Base-by-base conservation (phyloP, 805 yeast species). In the Phaffomyces opuntiae region DNA sequence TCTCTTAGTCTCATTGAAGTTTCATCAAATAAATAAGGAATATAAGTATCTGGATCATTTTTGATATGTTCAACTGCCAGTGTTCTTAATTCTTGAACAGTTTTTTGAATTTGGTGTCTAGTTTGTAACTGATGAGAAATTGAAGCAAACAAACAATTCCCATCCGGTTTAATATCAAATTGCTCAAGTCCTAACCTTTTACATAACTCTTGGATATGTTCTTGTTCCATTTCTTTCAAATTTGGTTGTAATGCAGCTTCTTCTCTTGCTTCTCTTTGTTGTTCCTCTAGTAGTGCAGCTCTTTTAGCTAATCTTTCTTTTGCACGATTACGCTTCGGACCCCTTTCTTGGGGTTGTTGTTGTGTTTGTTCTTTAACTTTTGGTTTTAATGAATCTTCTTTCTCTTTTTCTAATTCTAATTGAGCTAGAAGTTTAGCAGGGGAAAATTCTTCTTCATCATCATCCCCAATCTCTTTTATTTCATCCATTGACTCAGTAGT, bases 81-180 rank as follows among this genome's bases (percentile, higher is more conserved):
- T 0, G 69, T 54, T 49, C 99, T 75, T 47, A 91, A 69, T 24
- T 77, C 78, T 47, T 72, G 69, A 14, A 80, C 70, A 1, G 72
- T 49, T 24, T 54, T 56, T 4, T 49, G 49, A 36, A 59, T 51
- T 3, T 58, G 65, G 29, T 77, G 87, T 21, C 95, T 75, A 4
- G 57, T 47, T 40, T 59, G 53, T 50, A 91, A 65, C 59, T 91
- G 98, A 60, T 91, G 96, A 21, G 81, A 70, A 17, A 91, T 74
- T 0, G 96, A 83, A 5, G 91, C 86, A 69, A 88, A 93, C 31
- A 91, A 67, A 70, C 99, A 93, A 62, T 91, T 91, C 0, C 98
- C 99, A 63, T 91, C 98, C 0, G 98, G 96, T 49, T 74, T 69
- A 40, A 89, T 85, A 53, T 89, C 95, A 49, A 72, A 65, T 52